Percentiles rank a stretch among this genome's conserved stretches.
Conservation (phyloP, 1,284 basidiomycete species). For the Heliocybe sulcata region DNA sequence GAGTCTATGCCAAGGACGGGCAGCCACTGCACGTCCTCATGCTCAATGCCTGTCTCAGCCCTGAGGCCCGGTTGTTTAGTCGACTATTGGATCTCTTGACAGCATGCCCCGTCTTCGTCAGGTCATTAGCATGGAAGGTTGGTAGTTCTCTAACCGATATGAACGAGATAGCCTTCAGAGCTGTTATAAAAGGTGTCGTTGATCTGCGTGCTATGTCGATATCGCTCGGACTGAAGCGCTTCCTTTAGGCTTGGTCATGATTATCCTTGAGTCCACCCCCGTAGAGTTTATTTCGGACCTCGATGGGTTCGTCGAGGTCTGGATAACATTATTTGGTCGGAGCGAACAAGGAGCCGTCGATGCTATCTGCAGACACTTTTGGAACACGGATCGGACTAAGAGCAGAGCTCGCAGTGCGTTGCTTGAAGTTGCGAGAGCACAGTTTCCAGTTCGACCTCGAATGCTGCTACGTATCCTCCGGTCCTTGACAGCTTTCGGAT, state of each 20-base stretch:
- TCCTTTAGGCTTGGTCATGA: constrained; percentile 55
- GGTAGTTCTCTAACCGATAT: constrained; percentile 69
- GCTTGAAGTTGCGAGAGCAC: constrained; percentile 70
- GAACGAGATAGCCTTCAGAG: constrained; percentile 77
- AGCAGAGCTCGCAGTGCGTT: constrained; percentile 63
- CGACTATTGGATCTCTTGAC: constrained; percentile 52
- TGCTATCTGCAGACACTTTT: constrained; percentile 72
- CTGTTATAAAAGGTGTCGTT: constrained; percentile 71
- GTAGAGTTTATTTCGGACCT: constrained; percentile 72
- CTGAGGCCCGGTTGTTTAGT: constrained; percentile 50
- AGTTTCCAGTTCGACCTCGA: constrained; percentile 75
- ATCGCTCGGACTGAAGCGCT: constrained; percentile 9
- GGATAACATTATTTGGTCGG: constrained; percentile 75
- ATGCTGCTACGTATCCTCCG: constrained; percentile 71
- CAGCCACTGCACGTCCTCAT: constrained; percentile 48
- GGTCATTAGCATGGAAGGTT: constrained; percentile 56
- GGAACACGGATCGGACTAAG: constrained; percentile 61
- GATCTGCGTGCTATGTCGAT: background rate
- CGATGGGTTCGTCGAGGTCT: constrained; percentile 65
- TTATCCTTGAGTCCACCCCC: constrained; percentile 65
- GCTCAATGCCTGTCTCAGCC: constrained; percentile 43
- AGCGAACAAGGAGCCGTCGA: constrained; percentile 65
- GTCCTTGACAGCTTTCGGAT: constrained; percentile 66
- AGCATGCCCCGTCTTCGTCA: constrained; percentile 67
- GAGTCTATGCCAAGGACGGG: constrained; percentile 43